Conservation (phyloP, 2,329 filamentous ascomycete genomes). For the Neoarthrinium moseri region DNA sequence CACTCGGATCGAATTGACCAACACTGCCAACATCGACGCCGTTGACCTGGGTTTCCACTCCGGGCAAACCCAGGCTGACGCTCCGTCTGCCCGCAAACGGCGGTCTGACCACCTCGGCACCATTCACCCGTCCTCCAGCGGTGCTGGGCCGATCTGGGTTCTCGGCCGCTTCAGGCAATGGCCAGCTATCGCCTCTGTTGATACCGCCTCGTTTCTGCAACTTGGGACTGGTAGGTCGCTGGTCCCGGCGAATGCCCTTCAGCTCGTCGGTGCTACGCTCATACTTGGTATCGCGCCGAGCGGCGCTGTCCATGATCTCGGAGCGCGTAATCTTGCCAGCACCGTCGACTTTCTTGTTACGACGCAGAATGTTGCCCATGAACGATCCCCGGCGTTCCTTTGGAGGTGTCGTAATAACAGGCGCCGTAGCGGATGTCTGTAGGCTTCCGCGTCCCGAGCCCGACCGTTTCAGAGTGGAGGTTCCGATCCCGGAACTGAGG, state of each 20-base stretch:
- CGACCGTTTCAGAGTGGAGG: conserved; percentile 23
- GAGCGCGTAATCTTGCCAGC: conserved; percentile 52
- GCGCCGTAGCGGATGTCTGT: conserved; percentile 12
- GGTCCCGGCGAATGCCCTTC: conserved; percentile 38
- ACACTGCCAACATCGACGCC: conserved; percentile 29
- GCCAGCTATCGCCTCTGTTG: conserved; percentile 45
- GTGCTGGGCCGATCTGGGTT: conserved; percentile 24
- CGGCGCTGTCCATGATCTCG: conserved; percentile 54
- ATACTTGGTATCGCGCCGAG: conserved; percentile 60
- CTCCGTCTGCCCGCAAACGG: conserved; percentile 20
- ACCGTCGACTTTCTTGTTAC: conserved; percentile 55
- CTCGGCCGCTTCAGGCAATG: conserved; percentile 35
- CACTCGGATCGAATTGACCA: conserved; percentile 13
- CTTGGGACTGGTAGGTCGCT: conserved; percentile 32
- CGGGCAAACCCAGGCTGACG: conserved; percentile 28
- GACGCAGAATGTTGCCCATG: conserved; percentile 59
- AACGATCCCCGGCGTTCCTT: conserved; percentile 47
- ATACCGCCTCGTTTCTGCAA: conserved; percentile 44
- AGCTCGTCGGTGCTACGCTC: conserved; percentile 59
- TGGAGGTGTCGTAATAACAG: conserved; percentile 21
- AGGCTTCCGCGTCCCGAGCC: conserved; percentile 27
- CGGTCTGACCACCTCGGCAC: conserved; percentile 12
- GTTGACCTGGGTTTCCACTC: conserved; percentile 34
- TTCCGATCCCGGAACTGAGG: conserved; percentile 23
- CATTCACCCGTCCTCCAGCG: conserved; percentile 28